Evolutionary conservation across 257 asterid genomes (phyloP).

Genomic region (Solanum pennellii): DNA sequence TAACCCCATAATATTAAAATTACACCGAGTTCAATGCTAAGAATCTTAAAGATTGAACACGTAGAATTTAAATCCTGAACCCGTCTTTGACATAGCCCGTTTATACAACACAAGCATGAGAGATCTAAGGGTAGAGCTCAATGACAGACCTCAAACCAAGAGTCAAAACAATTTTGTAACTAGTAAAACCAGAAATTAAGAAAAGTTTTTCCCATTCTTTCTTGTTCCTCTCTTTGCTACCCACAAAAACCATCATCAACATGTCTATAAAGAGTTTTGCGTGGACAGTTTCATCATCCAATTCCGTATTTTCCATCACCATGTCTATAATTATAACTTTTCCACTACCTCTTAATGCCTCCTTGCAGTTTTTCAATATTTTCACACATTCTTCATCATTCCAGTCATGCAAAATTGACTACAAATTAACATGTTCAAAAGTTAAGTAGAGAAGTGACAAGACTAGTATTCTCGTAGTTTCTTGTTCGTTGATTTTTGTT

Average conservation of each 20-base stretch:
- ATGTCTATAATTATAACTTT: constrained; percentile 12
- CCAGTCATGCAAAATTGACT: constrained; percentile 25
- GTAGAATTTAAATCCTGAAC: background rate
- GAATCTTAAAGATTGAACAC: background rate
- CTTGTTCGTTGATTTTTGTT: background rate
- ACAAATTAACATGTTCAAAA: background rate
- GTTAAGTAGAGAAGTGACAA: background rate
- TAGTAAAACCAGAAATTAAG: background rate
- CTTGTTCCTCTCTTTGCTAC: constrained; percentile 2
- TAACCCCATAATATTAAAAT: too few species aligned
- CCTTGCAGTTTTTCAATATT: constrained; percentile 8
- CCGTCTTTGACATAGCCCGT: too few species aligned
- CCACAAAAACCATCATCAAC: background rate
- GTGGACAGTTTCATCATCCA: background rate
- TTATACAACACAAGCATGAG: background rate
- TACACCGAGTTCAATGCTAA: background rate
- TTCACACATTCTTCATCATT: constrained; percentile 6
- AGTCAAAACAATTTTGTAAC: background rate
- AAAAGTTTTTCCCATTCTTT: constrained; percentile 3
- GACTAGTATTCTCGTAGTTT: background rate
- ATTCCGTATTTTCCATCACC: background rate
- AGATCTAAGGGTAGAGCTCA: background rate
- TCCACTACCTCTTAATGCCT: constrained; percentile 4
- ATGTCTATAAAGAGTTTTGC: constrained; percentile 3
- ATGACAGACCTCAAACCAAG: background rate